phyloP scores from a whole-genome alignment of 352 stramenopile genomes.

The Globisporangium emineosum region DNA sequence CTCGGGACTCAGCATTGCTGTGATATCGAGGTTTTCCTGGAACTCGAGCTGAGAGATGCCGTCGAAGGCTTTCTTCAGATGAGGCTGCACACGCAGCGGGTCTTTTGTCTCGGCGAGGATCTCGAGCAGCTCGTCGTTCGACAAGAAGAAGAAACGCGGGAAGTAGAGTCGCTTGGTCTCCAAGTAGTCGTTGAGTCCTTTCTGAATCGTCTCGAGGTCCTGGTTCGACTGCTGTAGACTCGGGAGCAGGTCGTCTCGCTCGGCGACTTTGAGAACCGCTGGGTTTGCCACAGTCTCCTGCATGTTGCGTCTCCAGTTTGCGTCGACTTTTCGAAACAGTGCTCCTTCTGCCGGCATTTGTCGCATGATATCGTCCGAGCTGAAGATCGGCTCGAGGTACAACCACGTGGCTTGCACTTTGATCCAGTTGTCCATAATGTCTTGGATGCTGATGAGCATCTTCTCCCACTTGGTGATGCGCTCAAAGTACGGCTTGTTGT shows the following conservation, averaged over 20 bases:
- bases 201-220: conserved; percentile 94
- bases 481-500: conserved; percentile 92
- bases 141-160: conserved; percentile 92
- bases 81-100: conserved; percentile 91
- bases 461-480: conserved; percentile 89
- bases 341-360: conserved; percentile 89
- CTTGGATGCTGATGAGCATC: conserved; percentile 86
- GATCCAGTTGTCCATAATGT: conserved; percentile 94
- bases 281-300: conserved; percentile 76
- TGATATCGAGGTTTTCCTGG: conserved; percentile 90
- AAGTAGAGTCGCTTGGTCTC: conserved; percentile 90
- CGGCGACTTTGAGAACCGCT: conserved; percentile 70
- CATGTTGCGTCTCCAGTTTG: conserved; percentile 88
- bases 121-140: conserved; percentile 90
- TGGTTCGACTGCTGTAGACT: conserved; percentile 87
- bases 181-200: conserved; percentile 91
- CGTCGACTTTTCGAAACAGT: conserved; percentile 87
- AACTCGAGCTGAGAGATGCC: conserved; percentile 93
- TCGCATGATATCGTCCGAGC: conserved; percentile 91
- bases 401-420: conserved; percentile 93
- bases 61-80: conserved; percentile 94
- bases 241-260: conserved; percentile 76
- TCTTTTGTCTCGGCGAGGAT: conserved; percentile 93
- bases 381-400: conserved; percentile 93
- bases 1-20: conserved; percentile 84